Evolutionary conservation across 768 basidiomycete species (phyloP).

Genomic region (Rhizopogon salebrosus): DNA sequence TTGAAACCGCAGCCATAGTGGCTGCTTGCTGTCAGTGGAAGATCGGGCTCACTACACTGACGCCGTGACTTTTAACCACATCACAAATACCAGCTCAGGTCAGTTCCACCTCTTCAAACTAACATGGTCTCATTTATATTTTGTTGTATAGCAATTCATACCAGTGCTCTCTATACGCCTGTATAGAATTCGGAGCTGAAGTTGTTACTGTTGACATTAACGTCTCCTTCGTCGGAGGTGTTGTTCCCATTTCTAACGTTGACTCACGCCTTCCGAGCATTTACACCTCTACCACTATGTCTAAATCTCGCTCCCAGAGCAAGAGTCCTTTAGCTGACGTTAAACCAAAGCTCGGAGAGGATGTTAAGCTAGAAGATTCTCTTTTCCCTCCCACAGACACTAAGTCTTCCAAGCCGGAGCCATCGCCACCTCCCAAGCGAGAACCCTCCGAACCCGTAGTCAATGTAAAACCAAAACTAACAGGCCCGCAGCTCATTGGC

Average conservation of each 20-base stretch:
- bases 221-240: constrained; percentile 15
- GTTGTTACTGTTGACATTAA: constrained; percentile 9
- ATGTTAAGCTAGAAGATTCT: constrained; percentile 11
- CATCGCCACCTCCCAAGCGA: constrained; percentile 26
- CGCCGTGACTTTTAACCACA: constrained; percentile 9
- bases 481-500: constrained; percentile 65
- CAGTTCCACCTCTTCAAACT: background rate
- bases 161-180: constrained; percentile 8
- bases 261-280: constrained; percentile 1
- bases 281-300: constrained; percentile 22
- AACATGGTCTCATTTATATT: background rate
- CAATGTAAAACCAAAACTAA: constrained; percentile 30
- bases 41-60: constrained; percentile 2
- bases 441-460: constrained; percentile 29
- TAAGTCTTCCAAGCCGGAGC: constrained; percentile 21
- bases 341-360: constrained; percentile 10
- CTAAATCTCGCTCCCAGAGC: constrained; percentile 21
- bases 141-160: constrained; percentile 2
- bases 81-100: constrained; percentile 11
- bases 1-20: constrained; percentile 15
- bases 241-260: constrained; percentile 12
- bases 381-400: constrained; percentile 20
- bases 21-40: background rate
- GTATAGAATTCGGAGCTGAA: constrained; percentile 16
- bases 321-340: constrained; percentile 21